A percentile compares a stretch with the other conserved stretches of the same genome.
These are phyloP conservation scores for Cochlearia excelsa DNA, from an alignment of 345 rosid species.

Conservation along the genomic window DNA sequence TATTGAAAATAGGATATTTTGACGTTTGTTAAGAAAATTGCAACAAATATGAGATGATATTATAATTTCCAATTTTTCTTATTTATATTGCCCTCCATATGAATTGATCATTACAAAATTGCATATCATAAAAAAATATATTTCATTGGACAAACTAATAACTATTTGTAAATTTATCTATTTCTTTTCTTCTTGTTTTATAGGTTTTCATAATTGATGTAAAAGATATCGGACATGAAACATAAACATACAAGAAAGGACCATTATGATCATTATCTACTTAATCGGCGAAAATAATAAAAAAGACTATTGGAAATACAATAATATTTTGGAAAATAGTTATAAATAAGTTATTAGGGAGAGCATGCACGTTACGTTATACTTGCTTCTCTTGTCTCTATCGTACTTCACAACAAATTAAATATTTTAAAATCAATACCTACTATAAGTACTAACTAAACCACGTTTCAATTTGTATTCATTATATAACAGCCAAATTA, in stretches of 20 bases:
- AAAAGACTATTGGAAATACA: conserved; percentile 2
- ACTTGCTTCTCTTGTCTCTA: conserved; percentile 36
- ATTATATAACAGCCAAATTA: conserved; percentile 19
- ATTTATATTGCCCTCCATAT: neutral
- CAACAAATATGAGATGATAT: conserved; percentile 1
- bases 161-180: neutral
- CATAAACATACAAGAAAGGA: conserved; percentile 30
- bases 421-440: neutral
- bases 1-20: neutral
- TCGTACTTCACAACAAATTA: conserved; percentile 30
- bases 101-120: neutral
- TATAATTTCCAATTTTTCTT: neutral
- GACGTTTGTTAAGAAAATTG: neutral
- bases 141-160: no score
- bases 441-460: conserved; percentile 16
- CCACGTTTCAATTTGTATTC: conserved; percentile 9
- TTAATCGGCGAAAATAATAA: conserved; percentile 9
- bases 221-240: conserved; percentile 20
- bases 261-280: conserved; percentile 34
- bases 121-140: neutral
- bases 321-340: conserved; percentile 3
- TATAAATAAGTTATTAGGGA: conserved; percentile 18
- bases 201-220: conserved; percentile 8
- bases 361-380: conserved; percentile 33
- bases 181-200: neutral